Evolutionary conservation across 75 land plant genomes (phyloP), one percentile per base, ranked within the genome.

Genomic region (Gnetum montanum): DNA sequence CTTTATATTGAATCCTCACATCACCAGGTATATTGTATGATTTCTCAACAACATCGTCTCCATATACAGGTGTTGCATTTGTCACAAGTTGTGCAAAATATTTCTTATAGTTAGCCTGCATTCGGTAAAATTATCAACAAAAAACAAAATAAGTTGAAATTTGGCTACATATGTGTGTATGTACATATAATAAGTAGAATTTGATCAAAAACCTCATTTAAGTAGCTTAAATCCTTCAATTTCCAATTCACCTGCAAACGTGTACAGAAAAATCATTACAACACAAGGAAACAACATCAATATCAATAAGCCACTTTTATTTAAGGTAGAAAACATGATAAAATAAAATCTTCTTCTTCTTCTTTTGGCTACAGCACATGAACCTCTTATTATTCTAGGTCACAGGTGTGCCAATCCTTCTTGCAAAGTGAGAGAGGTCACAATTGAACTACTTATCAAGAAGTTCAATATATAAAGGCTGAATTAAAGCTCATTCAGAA

Each of bases 241-340:
- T 68, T 83, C 98, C 98, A 94, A 31, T 94, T 76, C 31, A 89
- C 82, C 89, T 92, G 58, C 19, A 53, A 24, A 40, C 3, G 36
- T n/a, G 37, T 27, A 47, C 1, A 37, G 7, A 35, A 52, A n/a
- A n/a, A n/a, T n/a, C n/a, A n/a, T n/a, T n/a, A n/a, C n/a, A n/a
- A n/a, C n/a, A n/a, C n/a, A n/a, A n/a, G n/a, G n/a, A n/a, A n/a
- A n/a, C n/a, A n/a, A n/a, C n/a, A n/a, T n/a, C n/a, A n/a, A n/a
- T n/a, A n/a, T n/a, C n/a, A n/a, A n/a, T n/a, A n/a, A n/a, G n/a
- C n/a, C n/a, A n/a, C n/a, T n/a, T n/a, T n/a, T n/a, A n/a, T n/a
- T n/a, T n/a, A n/a, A n/a, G n/a, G n/a, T n/a, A n/a, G n/a, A n/a
- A n/a, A n/a, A n/a, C n/a, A n/a, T n/a, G n/a, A n/a, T n/a, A n/a